Evolutionary conservation across 257 asterid genomes (phyloP).

Genomic region (Solanum sitiens): DNA sequence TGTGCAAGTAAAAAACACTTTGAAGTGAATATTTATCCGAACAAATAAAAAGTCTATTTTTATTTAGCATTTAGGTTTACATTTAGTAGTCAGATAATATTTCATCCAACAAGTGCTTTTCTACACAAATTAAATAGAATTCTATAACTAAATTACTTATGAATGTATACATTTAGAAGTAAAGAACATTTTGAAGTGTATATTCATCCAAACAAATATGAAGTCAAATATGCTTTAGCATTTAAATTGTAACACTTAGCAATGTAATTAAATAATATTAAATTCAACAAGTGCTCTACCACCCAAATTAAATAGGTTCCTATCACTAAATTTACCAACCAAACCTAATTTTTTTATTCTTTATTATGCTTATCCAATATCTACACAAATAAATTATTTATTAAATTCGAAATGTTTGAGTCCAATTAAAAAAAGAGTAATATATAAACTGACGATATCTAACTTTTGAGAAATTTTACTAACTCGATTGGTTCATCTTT

Average conservation of each 20-base stretch:
- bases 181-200: neutral
- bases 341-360: neutral
- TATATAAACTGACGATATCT: too few species aligned
- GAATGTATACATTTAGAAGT: accelerated
- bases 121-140: neutral
- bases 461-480: too few species aligned
- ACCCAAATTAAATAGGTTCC: neutral
- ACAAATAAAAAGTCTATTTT: neutral
- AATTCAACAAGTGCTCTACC: neutral
- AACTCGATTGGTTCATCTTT: too few species aligned
- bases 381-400: neutral
- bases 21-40: neutral
- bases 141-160: neutral
- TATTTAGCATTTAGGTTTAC: neutral
- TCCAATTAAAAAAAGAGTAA: too few species aligned
- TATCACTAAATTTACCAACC: neutral
- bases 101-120: neutral
- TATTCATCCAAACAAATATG: neutral
- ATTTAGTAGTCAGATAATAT: neutral
- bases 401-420: too few species aligned
- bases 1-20: neutral
- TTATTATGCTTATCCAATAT: neutral
- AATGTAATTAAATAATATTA: neutral
- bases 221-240: neutral
- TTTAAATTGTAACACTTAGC: neutral